Evolutionary conservation across 164 flowering plant species (phyloP).

Genomic region (Paratinospora sagittata): DNA sequence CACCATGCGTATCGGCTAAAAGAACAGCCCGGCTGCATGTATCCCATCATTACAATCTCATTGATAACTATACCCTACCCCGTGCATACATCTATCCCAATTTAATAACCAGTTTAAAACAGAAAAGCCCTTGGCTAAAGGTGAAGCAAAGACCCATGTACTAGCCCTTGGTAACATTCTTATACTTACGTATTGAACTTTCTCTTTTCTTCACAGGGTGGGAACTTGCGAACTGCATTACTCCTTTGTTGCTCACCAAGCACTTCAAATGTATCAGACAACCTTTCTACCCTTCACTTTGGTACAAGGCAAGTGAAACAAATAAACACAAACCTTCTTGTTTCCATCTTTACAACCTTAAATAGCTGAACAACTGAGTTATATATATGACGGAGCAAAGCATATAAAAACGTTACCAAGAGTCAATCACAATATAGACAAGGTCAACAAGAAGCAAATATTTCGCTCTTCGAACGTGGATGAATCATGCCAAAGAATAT

Average conservation of each 20-base stretch:
- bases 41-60: too few relatives aligned
- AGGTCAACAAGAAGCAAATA: conserved; percentile 20
- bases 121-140: too few relatives aligned
- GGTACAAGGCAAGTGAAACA: conserved; percentile 68
- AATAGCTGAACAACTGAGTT: conserved; percentile 6
- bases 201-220: conserved; percentile 44
- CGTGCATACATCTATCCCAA: too few relatives aligned
- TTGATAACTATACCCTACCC: too few relatives aligned
- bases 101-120: too few relatives aligned
- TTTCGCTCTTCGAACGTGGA: conserved; percentile 22
- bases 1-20: too few relatives aligned
- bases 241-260: conserved; percentile 92
- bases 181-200: neutral
- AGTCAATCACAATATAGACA: conserved; percentile 29
- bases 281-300: conserved; percentile 80
- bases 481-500: conserved; percentile 42
- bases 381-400: conserved; percentile 58
- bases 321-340: neutral
- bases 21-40: too few relatives aligned
- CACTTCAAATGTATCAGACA: conserved; percentile 63
- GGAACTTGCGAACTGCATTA: conserved; percentile 65
- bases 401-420: conserved; percentile 53
- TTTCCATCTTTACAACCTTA: neutral
- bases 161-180: too few relatives aligned
- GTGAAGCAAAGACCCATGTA: too few relatives aligned